Evolutionary conservation across 169 alveolate species (phyloP), one percentile per base, ranked within the genome.

Genomic region (Plasmodium chabaudi): DNA sequence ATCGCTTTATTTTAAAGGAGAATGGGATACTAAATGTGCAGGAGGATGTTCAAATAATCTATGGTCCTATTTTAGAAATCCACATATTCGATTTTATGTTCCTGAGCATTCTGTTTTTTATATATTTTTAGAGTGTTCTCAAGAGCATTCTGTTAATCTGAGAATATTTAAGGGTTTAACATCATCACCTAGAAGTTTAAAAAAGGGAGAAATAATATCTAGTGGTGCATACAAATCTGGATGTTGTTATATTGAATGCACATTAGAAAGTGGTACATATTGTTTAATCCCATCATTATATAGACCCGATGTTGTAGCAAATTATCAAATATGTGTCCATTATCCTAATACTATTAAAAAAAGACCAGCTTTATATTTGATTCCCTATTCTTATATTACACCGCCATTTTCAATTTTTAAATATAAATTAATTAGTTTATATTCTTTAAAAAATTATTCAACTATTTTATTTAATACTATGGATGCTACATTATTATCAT

Each of bases 11-110:
- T 74, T 74, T 70, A 77, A 87, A 56, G 96, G 95, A 1, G 63
- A 79, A 56, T 94, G 96, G 96, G 67, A 72, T 9, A 90, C 59
- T 46, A 47, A 44, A 49, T 92, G 92, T 49, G 88, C 93, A 27
- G 97, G 97, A 13, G 96, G 96, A n/a, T 92, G 95, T 61, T 91
- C 95, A 42, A 93, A 94, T 69, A 92, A 94, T 55, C 63, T 93
- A 25, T 93, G 95, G 95, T 72, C 86, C 9, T 94, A 92, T 64
- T 93, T 94, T 67, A 92, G 68, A 68, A 94, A 94, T 21, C 97
- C 97, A 0, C 97, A 94, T 72, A 86, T 92, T 46, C 92, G 96
- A 9, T 75, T 94, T 19, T 51, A 59, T 42, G 89, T 93, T 9
- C 94, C 92, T 10, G 92, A 91, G 71, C 87, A 86, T 17, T 56